phyloP scores from a whole-genome alignment of 2,329 filamentous ascomycete species.

The Cercospora janseana region DNA sequence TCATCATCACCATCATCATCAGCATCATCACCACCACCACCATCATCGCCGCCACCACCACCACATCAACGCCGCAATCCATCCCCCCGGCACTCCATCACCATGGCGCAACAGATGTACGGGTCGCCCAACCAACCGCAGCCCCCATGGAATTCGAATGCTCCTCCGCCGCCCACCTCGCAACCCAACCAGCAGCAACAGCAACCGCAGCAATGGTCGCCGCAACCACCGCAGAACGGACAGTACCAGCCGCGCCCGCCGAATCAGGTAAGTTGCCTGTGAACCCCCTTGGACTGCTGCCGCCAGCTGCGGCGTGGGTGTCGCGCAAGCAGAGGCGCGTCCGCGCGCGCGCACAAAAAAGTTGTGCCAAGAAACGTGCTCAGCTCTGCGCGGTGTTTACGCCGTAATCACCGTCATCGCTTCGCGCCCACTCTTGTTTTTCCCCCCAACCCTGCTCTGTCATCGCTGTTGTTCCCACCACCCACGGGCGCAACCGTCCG shows the following conservation, averaged over 20 bases:
- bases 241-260: constrained; percentile 35
- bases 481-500: constrained; percentile 3
- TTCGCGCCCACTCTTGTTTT: constrained; percentile 24
- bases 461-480: constrained; percentile 12
- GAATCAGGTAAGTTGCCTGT: constrained; percentile 34
- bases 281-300: constrained; percentile 15
- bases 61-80: not conserved
- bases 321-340: too few relatives aligned
- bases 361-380: constrained; percentile 30
- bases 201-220: constrained; percentile 28
- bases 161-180: constrained; percentile 25
- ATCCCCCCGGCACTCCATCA: not conserved
- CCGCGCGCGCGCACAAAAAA: constrained; percentile 15
- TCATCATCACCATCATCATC: too few relatives aligned
- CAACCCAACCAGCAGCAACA: constrained; percentile 24
- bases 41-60: not conserved
- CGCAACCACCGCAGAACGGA: constrained; percentile 35
- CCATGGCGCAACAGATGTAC: constrained; percentile 22
- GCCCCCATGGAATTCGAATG: constrained; percentile 25
- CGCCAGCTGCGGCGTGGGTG: too few relatives aligned
- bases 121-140: constrained; percentile 26
- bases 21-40: not conserved
- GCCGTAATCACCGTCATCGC: constrained; percentile 28
- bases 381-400: constrained; percentile 29
- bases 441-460: constrained; percentile 23